These are phyloP conservation scores for Eucalyptus cladocalyx DNA, from an alignment of 345 rosid genomes.

Conservation along the genomic window DNA sequence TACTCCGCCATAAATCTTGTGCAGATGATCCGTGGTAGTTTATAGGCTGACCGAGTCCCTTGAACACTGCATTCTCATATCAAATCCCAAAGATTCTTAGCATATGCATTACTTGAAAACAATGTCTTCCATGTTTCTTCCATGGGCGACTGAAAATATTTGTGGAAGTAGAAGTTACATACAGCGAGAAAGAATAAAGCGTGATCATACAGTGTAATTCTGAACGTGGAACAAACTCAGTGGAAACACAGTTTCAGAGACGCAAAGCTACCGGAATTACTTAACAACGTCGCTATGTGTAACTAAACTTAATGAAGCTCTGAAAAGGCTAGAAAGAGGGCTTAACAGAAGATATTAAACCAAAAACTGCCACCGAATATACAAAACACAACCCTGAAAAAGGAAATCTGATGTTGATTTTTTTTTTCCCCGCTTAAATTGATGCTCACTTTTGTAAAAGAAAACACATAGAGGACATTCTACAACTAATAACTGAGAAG, in stretches of 20 bases:
- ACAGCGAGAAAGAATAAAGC: background rate
- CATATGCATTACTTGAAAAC: too few relatives aligned
- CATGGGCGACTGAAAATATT: conserved; percentile 42
- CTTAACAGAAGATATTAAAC: background rate
- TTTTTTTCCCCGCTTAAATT: too few relatives aligned
- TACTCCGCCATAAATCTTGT: conserved; percentile 59
- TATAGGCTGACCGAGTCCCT: too few relatives aligned
- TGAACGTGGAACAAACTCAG: background rate
- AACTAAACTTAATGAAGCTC: background rate
- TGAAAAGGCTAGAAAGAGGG: background rate
- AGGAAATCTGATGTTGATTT: background rate
- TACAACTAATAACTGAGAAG: background rate
- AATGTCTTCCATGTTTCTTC: too few relatives aligned
- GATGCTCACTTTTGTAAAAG: background rate
- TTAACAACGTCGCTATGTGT: background rate
- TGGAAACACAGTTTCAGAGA: background rate
- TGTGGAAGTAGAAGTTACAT: background rate
- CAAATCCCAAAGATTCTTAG: too few relatives aligned
- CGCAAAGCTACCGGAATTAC: background rate
- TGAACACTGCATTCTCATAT: too few relatives aligned
- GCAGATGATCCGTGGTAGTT: too few relatives aligned
- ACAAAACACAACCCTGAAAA: background rate
- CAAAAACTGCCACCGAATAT: background rate
- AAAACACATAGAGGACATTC: background rate
- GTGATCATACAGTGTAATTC: background rate